phyloP scores from a whole-genome alignment of 805 yeast genomes.

The Candida ficus region DNA sequence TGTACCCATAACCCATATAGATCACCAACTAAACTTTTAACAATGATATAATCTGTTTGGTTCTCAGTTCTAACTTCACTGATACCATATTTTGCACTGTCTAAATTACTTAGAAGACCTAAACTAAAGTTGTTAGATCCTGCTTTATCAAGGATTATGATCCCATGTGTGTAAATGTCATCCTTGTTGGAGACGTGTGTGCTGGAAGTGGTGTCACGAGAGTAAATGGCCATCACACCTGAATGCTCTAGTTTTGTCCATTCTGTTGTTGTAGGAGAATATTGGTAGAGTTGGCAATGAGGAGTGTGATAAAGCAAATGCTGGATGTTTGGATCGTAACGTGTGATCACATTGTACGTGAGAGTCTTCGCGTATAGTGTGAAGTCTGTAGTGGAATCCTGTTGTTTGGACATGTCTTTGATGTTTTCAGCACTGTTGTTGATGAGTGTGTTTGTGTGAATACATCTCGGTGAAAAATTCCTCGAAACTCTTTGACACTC shows the following conservation, averaged over 20 bases:
- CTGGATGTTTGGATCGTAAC: slow-evolving; percentile 69
- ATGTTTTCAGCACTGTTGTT: too few species aligned
- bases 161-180: slow-evolving; percentile 52
- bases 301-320: slow-evolving; percentile 65
- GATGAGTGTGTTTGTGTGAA: too few species aligned
- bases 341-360: slow-evolving; percentile 69
- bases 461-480: slow-evolving; percentile 3
- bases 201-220: slow-evolving; percentile 33
- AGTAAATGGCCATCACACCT: slow-evolving; percentile 65
- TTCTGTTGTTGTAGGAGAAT: slow-evolving; percentile 43
- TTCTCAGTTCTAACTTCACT: slow-evolving; percentile 60
- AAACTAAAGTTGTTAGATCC: slow-evolving; percentile 68
- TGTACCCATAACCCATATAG: slow-evolving; percentile 79
- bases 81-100: slow-evolving; percentile 32
- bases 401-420: background rate
- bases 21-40: slow-evolving; percentile 61
- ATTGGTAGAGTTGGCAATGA: slow-evolving; percentile 67
- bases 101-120: slow-evolving; percentile 57
- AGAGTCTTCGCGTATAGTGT: slow-evolving; percentile 55
- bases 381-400: slow-evolving; percentile 4
- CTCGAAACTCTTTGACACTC: too few species aligned
- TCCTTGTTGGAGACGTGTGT: slow-evolving; percentile 21
- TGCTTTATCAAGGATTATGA: slow-evolving; percentile 62
- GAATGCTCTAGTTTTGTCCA: slow-evolving; percentile 70
- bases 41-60: slow-evolving; percentile 63